Evolutionary conservation across 1,284 basidiomycete genomes (phyloP).

Genomic region (Phylloporus sp.): DNA sequence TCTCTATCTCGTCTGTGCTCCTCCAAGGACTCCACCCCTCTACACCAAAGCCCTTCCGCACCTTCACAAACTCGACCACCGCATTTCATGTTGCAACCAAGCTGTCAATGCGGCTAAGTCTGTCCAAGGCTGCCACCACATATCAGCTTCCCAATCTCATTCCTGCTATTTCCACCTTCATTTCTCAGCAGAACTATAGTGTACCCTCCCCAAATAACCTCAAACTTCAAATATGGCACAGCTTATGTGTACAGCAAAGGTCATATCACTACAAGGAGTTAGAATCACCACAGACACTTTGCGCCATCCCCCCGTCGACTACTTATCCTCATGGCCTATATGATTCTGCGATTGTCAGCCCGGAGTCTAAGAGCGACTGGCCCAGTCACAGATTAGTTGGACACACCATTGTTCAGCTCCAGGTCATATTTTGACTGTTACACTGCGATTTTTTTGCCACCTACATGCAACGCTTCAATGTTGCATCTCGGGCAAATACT

Average conservation of each 20-base stretch:
- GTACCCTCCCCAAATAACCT: too few species aligned
- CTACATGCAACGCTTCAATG: too few species aligned
- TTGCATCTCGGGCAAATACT: too few species aligned
- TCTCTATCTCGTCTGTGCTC: not conserved
- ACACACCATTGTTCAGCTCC: too few species aligned
- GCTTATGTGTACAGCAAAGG: not conserved
- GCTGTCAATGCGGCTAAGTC: not conserved
- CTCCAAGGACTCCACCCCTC: not conserved
- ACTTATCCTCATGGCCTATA: not conserved
- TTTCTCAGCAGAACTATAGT: not conserved
- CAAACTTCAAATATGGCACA: not conserved
- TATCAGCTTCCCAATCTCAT: not conserved
- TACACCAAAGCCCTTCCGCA: not conserved
- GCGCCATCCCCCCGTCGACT: not conserved
- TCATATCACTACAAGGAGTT: not conserved
- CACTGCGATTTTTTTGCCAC: too few species aligned
- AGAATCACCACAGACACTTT: not conserved
- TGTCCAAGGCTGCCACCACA: not conserved
- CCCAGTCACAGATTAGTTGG: too few species aligned
- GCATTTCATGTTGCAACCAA: not conserved
- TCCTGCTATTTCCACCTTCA: not conserved
- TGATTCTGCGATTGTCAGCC: not conserved
- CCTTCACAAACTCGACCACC: not conserved
- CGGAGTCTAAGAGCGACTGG: too few species aligned
- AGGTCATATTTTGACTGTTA: too few species aligned